A percentile compares a stretch with the other conserved stretches of the same genome.
phyloP scores from a whole-genome alignment of 78 protist species.

The Dictyostelium citrinum region DNA sequence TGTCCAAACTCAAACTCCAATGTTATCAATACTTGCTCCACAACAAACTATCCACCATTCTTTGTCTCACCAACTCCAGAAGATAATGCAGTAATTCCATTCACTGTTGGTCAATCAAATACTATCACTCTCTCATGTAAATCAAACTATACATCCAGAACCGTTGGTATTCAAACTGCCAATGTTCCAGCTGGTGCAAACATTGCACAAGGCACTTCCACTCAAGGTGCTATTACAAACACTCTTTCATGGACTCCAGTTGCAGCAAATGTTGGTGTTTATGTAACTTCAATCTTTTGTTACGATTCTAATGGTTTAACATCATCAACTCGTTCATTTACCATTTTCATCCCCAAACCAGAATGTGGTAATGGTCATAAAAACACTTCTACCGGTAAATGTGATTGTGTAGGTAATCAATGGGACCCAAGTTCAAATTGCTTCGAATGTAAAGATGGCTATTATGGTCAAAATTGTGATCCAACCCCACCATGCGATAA shows the following conservation, averaged over 20 bases:
- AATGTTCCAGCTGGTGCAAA: conserved; percentile 2
- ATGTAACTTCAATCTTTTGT: background rate
- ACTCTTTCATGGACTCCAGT: conserved; percentile 12
- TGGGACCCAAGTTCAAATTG: conserved; percentile 35
- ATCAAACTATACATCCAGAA: background rate
- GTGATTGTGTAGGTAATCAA: background rate
- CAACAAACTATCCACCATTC: background rate
- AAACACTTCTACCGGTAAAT: background rate
- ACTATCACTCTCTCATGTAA: background rate
- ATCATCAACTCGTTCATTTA: background rate
- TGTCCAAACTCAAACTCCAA: too few species aligned
- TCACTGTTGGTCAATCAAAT: background rate
- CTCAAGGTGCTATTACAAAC: background rate
- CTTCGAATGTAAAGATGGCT: background rate
- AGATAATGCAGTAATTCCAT: background rate
- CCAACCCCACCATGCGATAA: conserved; percentile 11
- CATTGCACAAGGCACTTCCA: background rate
- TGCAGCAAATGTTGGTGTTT: background rate
- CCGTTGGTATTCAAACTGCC: background rate
- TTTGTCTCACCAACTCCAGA: conserved; percentile 3
- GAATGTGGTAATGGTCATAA: conserved; percentile 12
- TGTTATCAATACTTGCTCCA: background rate
- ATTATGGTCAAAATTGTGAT: conserved; percentile 40
- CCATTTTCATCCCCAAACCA: background rate
- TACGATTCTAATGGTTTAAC: background rate